Evolutionary conservation across 2,329 filamentous ascomycete genomes (phyloP).

Genomic region (Pseudopyricularia javanii): DNA sequence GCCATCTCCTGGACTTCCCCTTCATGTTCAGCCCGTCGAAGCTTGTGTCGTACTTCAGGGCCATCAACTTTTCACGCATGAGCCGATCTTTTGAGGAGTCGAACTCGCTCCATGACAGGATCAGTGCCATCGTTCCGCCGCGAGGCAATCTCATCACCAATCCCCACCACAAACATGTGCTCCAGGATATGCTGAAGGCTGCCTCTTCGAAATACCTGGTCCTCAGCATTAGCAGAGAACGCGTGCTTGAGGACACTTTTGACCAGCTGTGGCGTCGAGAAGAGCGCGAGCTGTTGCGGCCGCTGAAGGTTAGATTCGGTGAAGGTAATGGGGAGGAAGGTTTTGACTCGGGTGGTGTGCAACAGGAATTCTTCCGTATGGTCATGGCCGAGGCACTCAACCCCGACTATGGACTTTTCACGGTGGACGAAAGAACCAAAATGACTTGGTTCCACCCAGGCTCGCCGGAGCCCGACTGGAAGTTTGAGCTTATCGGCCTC

Average conservation of each 20-base stretch:
- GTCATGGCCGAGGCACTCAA: conserved; percentile 70
- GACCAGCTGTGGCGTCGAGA: conserved; percentile 85
- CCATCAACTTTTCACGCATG: conserved; percentile 82
- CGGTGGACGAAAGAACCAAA: conserved; percentile 59
- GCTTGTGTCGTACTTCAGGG: conserved; percentile 73
- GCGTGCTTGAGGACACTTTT: conserved; percentile 62
- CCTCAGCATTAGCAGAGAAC: conserved; percentile 53
- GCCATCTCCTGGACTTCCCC: conserved; percentile 69
- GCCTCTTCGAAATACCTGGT: conserved; percentile 62
- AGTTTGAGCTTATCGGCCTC: conserved; percentile 79
- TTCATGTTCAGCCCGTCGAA: conserved; percentile 66
- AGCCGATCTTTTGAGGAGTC: conserved; percentile 64
- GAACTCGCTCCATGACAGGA: conserved; percentile 40
- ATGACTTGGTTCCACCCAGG: conserved; percentile 84
- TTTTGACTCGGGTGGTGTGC: conserved; percentile 86
- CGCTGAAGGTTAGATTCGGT: conserved; percentile 78
- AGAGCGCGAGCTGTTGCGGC: conserved; percentile 67
- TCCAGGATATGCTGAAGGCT: conserved; percentile 51
- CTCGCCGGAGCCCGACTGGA: conserved; percentile 73
- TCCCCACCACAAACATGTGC: conserved; percentile 43
- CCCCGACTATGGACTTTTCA: conserved; percentile 70
- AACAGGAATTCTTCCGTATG: conserved; percentile 90
- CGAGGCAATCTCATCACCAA: conserved; percentile 41
- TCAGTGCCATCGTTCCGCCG: conserved; percentile 41
- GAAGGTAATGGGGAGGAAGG: conserved; percentile 77